Evolutionary conservation across 179 eudicot genomes (phyloP).

Genomic region (Dionaea muscipula): DNA sequence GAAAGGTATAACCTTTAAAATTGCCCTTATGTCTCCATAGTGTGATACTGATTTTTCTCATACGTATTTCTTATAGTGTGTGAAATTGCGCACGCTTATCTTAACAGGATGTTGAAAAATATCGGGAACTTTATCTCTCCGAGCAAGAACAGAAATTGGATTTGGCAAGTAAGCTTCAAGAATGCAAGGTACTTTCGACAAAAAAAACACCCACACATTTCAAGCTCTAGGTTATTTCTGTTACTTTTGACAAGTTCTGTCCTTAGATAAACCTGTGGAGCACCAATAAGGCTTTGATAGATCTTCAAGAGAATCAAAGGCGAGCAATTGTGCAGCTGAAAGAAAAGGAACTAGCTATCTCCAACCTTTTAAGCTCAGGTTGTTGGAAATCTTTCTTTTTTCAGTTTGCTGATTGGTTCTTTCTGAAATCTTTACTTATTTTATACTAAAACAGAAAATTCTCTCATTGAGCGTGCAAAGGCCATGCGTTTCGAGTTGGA

Average conservation of each 20-base stretch:
- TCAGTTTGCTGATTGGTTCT: not conserved
- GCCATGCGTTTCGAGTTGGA: constrained; percentile 48
- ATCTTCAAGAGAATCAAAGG: constrained; percentile 47
- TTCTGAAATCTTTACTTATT: constrained; percentile 3
- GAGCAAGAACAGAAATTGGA: constrained; percentile 68
- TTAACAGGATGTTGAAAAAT: constrained; percentile 46
- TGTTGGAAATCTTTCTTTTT: not conserved
- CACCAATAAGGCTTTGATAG: constrained; percentile 32
- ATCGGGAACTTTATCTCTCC: constrained; percentile 42
- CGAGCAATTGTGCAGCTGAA: constrained; percentile 30
- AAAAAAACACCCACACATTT: not conserved
- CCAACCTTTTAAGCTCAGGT: constrained; percentile 57
- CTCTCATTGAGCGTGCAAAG: constrained; percentile 49
- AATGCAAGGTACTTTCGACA: constrained; percentile 44
- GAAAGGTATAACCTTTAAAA: constrained; percentile 33
- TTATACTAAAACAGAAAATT: constrained; percentile 35
- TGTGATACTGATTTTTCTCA: not conserved
- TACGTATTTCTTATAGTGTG: no score
- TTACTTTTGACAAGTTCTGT: not conserved
- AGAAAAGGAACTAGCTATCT: constrained; percentile 52
- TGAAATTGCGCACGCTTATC: not conserved
- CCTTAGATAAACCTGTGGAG: constrained; percentile 43
- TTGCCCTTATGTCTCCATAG: not conserved
- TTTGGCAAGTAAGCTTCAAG: constrained; percentile 42
- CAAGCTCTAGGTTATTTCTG: not conserved